Evolutionary conservation across 1,284 basidiomycete species (phyloP).

Genomic region (Trametes polyzona): DNA sequence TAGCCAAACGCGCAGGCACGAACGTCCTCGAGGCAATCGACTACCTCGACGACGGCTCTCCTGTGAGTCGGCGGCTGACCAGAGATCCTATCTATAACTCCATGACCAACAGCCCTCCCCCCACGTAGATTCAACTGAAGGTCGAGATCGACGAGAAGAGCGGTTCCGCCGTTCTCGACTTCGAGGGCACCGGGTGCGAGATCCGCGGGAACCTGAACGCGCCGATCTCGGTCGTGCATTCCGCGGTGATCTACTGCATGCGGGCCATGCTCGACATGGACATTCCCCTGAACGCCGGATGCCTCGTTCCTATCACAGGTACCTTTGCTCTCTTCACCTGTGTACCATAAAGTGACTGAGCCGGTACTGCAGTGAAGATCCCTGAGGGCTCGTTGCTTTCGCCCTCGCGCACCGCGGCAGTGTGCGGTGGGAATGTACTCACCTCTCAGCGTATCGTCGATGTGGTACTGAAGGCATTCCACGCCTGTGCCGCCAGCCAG

Average conservation of each 20-base stretch:
- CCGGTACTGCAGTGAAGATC: conserved; percentile 63
- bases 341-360: conserved; percentile 3
- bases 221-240: conserved; percentile 88
- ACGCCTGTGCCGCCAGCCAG: conserved; percentile 91
- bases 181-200: conserved; percentile 88
- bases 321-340: conserved; percentile 24
- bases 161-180: conserved; percentile 90
- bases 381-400: conserved; percentile 81
- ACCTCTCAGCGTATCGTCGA: conserved; percentile 95
- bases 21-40: conserved; percentile 75
- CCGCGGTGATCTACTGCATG: conserved; percentile 95
- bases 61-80: conserved; percentile 47
- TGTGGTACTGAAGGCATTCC: conserved; percentile 92
- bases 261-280: conserved; percentile 91
- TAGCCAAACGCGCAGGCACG: conserved; percentile 69
- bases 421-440: conserved; percentile 92
- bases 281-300: conserved; percentile 94
- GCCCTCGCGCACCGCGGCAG: conserved; percentile 86
- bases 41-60: conserved; percentile 89
- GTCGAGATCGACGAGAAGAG: conserved; percentile 80
- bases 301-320: conserved; percentile 81
- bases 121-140: conserved; percentile 69
- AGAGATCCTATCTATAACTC: not conserved
- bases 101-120: conserved; percentile 4
- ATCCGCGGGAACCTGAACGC: conserved; percentile 91